These are phyloP conservation scores for Vitis vinifera DNA, from an alignment of 164 flowering plant species.

Conservation along the genomic window DNA sequence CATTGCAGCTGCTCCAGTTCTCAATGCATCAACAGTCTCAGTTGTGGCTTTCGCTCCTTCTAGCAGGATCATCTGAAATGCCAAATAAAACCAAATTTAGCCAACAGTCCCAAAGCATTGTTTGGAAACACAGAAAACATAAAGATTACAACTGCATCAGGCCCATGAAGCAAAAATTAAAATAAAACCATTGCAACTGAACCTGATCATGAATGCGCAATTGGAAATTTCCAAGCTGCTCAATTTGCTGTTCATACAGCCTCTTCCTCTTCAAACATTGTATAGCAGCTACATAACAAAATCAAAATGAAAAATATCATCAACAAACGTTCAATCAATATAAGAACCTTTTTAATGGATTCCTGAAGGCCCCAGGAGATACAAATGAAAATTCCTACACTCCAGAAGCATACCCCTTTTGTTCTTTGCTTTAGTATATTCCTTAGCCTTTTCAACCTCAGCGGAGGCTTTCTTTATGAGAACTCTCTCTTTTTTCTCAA, in stretches of 20 bases:
- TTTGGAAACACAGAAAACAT: too few species aligned
- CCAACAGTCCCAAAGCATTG: too few species aligned
- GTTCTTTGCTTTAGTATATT: conserved; percentile 65
- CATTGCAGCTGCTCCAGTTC: conserved; percentile 76
- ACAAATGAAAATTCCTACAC: not conserved
- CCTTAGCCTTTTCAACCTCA: conserved; percentile 78
- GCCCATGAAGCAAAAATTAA: not conserved
- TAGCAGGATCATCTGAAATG: conserved; percentile 69
- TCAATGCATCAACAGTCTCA: conserved; percentile 74
- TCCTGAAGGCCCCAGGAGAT: too few species aligned
- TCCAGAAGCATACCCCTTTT: conserved; percentile 52
- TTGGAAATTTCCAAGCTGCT: conserved; percentile 72
- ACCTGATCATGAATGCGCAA: conserved; percentile 80
- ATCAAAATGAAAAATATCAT: too few species aligned
- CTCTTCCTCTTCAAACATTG: conserved; percentile 79
- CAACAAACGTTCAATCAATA: too few species aligned
- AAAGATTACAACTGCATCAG: too few species aligned
- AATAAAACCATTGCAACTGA: not conserved
- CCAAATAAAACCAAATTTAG: not conserved
- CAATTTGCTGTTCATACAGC: conserved; percentile 67
- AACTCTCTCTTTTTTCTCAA: conserved; percentile 81
- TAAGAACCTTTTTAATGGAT: too few species aligned
- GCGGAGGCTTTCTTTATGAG: conserved; percentile 62
- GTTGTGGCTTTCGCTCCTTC: conserved; percentile 91
- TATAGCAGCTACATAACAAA: conserved; percentile 55